Evolutionary conservation across 805 yeast species (phyloP).

Genomic region (Schwanniomyces polymorphus): DNA sequence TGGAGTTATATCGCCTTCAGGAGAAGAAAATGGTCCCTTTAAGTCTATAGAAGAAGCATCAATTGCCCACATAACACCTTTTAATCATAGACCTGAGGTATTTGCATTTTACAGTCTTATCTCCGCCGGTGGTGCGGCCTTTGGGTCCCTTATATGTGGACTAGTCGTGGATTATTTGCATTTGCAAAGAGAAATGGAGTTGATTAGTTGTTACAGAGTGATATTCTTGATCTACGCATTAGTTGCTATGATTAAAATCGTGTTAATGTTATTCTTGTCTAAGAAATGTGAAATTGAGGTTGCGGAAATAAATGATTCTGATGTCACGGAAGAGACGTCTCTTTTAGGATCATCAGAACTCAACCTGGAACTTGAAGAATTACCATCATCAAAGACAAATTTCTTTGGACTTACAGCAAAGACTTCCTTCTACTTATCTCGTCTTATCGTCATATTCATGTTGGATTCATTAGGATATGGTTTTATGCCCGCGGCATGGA

Average conservation of each 20-base stretch:
- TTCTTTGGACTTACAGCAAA: slow-evolving; percentile 42
- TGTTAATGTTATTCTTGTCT: slow-evolving; percentile 51
- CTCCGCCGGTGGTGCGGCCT: slow-evolving; percentile 70
- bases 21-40: slow-evolving; percentile 91
- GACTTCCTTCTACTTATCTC: slow-evolving; percentile 37
- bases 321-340: slow-evolving; percentile 5
- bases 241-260: slow-evolving; percentile 53
- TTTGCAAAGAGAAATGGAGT: slow-evolving; percentile 25
- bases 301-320: neutral
- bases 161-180: slow-evolving; percentile 48
- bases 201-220: slow-evolving; percentile 49
- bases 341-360: slow-evolving; percentile 6
- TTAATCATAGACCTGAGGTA: slow-evolving; percentile 62
- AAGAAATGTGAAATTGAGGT: slow-evolving; percentile 49
- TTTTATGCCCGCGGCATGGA: slow-evolving; percentile 87
- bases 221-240: slow-evolving; percentile 58
- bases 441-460: slow-evolving; percentile 65
- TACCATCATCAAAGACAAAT: slow-evolving; percentile 7
- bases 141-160: slow-evolving; percentile 71
- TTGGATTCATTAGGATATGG: slow-evolving; percentile 87
- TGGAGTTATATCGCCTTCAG: slow-evolving; percentile 87
- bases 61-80: slow-evolving; percentile 74
- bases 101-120: slow-evolving; percentile 74
- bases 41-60: slow-evolving; percentile 83
- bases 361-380: slow-evolving; percentile 5